Evolutionary conservation across 108 stramenopile genomes (phyloP).

Genomic region (Parmales sp.): DNA sequence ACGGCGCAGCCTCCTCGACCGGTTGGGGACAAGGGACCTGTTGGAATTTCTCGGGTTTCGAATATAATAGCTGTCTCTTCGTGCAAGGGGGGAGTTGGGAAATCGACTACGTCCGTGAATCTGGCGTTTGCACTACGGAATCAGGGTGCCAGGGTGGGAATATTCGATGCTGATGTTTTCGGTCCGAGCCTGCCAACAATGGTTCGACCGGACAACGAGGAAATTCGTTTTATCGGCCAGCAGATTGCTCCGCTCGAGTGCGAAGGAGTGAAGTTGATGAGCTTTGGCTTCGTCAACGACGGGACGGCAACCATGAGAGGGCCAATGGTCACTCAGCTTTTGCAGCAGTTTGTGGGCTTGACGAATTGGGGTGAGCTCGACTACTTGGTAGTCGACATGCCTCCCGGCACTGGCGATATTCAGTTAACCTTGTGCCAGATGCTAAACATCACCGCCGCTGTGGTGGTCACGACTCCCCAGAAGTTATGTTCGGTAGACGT

Average conservation of each 20-base stretch:
- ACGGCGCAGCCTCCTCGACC: too few species aligned
- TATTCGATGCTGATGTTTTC: conserved; percentile 53
- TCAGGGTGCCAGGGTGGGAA: conserved; percentile 31
- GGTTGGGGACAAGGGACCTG: too few species aligned
- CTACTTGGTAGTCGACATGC: conserved; percentile 56
- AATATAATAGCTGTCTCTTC: not conserved
- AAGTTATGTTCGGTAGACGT: conserved; percentile 44
- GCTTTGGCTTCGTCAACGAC: conserved; percentile 24
- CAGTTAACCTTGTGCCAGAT: conserved; percentile 49
- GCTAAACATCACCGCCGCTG: conserved; percentile 33
- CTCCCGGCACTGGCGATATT: conserved; percentile 60
- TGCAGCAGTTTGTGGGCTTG: conserved; percentile 33
- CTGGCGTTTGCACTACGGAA: conserved; percentile 29
- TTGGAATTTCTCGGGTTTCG: not conserved
- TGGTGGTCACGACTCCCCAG: conserved; percentile 61
- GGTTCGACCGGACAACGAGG: conserved; percentile 7
- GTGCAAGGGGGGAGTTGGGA: conserved; percentile 49
- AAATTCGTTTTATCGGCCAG: conserved; percentile 1
- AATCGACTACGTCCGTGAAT: conserved; percentile 50
- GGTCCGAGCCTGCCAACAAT: conserved; percentile 55
- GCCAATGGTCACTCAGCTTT: conserved; percentile 18
- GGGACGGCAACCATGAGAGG: conserved; percentile 4
- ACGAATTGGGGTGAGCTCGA: conserved; percentile 60
- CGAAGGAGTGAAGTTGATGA: conserved; percentile 17
- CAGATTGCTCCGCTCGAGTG: conserved; percentile 10